Evolutionary conservation across 148 eudicot genomes (phyloP).

Genomic region (Chenopodium suecicum): DNA sequence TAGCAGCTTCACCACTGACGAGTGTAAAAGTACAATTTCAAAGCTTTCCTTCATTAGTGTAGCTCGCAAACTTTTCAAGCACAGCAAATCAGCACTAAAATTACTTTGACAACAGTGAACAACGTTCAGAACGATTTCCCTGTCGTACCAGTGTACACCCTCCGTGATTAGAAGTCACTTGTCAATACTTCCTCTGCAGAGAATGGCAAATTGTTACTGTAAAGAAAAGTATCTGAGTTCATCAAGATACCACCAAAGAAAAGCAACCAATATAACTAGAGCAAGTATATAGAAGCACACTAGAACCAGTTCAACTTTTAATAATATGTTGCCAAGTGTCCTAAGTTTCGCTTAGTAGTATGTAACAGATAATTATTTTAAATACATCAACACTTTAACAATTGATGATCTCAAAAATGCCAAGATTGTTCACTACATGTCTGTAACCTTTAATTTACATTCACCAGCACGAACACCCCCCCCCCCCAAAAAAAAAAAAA

Average conservation of each 20-base stretch:
- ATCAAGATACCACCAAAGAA: slow-evolving; percentile 7
- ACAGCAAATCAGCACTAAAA: not conserved
- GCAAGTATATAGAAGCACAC: not conserved
- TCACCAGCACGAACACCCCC: not conserved
- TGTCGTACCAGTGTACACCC: not conserved
- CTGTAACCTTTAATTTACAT: not conserved
- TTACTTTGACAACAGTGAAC: not conserved
- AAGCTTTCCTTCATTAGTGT: not conserved
- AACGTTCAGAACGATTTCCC: not conserved
- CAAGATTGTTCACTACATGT: not conserved
- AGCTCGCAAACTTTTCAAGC: not conserved
- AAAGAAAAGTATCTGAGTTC: not conserved
- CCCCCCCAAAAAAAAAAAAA: too few relatives aligned
- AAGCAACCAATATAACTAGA: not conserved
- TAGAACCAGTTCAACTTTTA: not conserved
- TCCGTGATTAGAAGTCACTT: not conserved
- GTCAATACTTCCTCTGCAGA: slow-evolving; percentile 19
- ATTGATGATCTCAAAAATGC: not conserved
- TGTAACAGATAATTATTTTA: too few relatives aligned
- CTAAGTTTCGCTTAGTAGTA: too few relatives aligned
- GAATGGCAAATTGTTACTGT: not conserved
- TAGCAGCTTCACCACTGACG: not conserved
- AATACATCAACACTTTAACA: not conserved
- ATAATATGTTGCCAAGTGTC: too few relatives aligned
- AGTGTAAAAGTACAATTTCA: not conserved